Base-by-base conservation (phyloP, 345 rosid genomes). In the Zanthoxylum bungeanum region DNA sequence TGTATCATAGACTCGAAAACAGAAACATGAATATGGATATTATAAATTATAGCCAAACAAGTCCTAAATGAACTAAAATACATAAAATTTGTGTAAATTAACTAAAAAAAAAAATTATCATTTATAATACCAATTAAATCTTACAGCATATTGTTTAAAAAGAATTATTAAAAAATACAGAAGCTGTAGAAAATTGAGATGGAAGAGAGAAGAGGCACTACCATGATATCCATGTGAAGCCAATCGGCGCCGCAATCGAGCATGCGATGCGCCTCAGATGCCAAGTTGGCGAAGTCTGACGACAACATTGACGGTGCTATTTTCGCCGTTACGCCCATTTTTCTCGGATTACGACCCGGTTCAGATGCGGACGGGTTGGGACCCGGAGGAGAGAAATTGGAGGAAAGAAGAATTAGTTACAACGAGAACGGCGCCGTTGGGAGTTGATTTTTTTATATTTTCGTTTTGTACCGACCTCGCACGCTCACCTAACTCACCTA, bases 181-280 rank as follows among this genome's bases (percentile, higher is more conserved):
- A 4, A 30, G 34, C 36, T 3, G n/a, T 16, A 24, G 34, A 2
- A 57, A n/a, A n/a, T 10, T 17, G 12, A 8, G 9, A 2, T 52
- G 25, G n/a, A 47, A 53, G 51, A 49, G 66, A 44, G 4, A 50
- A 28, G 56, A 52, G 21, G 55, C 12, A 2, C 55, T 85, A 91
- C 98, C 98, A 93, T 89, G 74, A 93, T 88, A 84, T 93, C 98
- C 97, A 93, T 93, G 90, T 91, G 98, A 64, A 93, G 97, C 98
- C 98, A 91, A 73, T 92, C 92, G 74, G 97, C 97, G 24, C 97
- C 98, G 21, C 83, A 85, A 76, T 73, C 81, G 57, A 89, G 79
- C 89, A 94, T 90, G 58, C 97, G 87, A n/a, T 82, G 76, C 7
- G 98, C 97, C 76, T 94, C 97, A 16, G 95, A 81, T 0, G 97